Evolutionary conservation across 768 basidiomycete genomes (phyloP).

Genomic region (Boletus rubroflammeus): DNA sequence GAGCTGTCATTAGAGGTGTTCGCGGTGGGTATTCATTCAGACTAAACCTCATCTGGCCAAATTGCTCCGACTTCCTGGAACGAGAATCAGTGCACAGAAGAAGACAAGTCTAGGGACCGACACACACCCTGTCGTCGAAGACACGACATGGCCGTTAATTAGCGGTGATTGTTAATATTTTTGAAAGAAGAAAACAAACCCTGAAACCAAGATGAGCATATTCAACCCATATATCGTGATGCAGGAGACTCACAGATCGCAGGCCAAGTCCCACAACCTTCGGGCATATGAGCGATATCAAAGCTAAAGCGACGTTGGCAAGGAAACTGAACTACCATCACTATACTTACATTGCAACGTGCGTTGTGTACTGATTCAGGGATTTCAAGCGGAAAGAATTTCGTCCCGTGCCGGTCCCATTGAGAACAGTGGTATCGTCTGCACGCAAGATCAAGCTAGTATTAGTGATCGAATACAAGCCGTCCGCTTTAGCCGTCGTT

Average conservation of each 20-base stretch:
- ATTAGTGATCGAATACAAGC: slow-evolving; percentile 51
- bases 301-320: slow-evolving; percentile 14
- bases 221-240: neutral
- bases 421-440: slow-evolving; percentile 29
- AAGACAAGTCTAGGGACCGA: neutral
- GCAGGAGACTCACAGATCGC: slow-evolving; percentile 24
- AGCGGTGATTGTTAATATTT: neutral
- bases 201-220: neutral
- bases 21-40: neutral
- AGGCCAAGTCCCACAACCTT: slow-evolving; percentile 36
- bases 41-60: slow-evolving; percentile 16
- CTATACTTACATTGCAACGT: slow-evolving; percentile 27
- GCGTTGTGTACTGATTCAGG: slow-evolving; percentile 27
- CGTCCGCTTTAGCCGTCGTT: slow-evolving; percentile 46
- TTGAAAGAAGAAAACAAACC: neutral
- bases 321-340: neutral
- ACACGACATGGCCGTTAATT: neutral
- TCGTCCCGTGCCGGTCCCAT: slow-evolving; percentile 24
- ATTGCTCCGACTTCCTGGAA: slow-evolving; percentile 18
- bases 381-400: slow-evolving; percentile 33
- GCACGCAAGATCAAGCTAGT: slow-evolving; percentile 33
- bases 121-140: neutral
- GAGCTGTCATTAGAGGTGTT: neutral
- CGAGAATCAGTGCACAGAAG: neutral
- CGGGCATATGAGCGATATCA: slow-evolving; percentile 34